Conservation (phyloP, 768 basidiomycete species). For the Trametes maxima region DNA sequence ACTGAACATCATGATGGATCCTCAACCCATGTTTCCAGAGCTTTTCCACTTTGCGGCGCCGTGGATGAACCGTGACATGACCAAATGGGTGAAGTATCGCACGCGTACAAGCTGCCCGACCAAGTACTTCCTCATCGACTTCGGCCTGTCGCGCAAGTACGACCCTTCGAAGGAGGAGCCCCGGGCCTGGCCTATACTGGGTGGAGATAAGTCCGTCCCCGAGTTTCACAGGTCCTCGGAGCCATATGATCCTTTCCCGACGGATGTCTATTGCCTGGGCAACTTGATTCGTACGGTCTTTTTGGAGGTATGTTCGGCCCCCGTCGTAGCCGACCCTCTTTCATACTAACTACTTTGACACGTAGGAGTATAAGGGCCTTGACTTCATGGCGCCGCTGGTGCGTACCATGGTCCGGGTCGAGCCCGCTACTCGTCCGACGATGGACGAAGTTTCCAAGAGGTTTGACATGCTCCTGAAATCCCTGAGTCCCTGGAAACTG, state of each 20-base stretch:
- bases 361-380: conserved; percentile 18
- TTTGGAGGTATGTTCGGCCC: background rate
- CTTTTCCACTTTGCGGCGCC: conserved; percentile 18
- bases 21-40: conserved; percentile 21
- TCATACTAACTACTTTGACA: background rate
- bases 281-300: conserved; percentile 19
- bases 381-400: conserved; percentile 33
- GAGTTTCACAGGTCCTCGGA: conserved; percentile 20
- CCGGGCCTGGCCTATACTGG: conserved; percentile 21
- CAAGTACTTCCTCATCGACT: conserved; percentile 34
- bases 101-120: conserved; percentile 30
- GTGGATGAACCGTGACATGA: conserved; percentile 1
- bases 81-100: conserved; percentile 5
- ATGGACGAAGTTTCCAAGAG: conserved; percentile 25
- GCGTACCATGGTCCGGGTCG: conserved; percentile 28
- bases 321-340: background rate
- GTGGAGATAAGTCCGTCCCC: conserved; percentile 27
- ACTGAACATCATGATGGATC: conserved; percentile 27
- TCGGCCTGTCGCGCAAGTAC: conserved; percentile 30
- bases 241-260: conserved; percentile 28
- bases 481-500: background rate
- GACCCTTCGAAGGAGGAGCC: conserved; percentile 29
- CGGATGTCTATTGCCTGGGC: conserved; percentile 27
- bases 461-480: conserved; percentile 14
- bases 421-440: conserved; percentile 32